A percentile compares a stretch with the other conserved stretches of the same genome.
These are phyloP conservation scores for Suhomyces choctaworum DNA, from an alignment of 1,139 yeast genomes.

Conservation along the genomic window DNA sequence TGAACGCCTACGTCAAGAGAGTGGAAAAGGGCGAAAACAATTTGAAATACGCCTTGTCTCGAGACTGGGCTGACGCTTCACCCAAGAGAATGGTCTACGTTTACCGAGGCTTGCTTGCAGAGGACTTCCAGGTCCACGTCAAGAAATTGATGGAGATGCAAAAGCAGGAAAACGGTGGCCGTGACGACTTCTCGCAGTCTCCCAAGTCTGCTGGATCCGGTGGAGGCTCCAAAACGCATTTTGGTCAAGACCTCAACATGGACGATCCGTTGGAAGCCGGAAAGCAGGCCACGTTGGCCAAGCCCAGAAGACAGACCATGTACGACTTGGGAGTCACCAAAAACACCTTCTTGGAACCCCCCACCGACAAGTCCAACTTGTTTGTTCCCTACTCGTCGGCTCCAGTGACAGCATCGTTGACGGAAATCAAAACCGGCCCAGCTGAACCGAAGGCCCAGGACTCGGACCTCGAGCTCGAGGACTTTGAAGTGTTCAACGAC, in stretches of 20 bases:
- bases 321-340: conserved; percentile 47
- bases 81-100: conserved; percentile 88
- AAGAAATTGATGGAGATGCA: conserved; percentile 51
- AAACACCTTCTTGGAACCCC: conserved; percentile 50
- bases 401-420: conserved; percentile 71
- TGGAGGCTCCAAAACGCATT: conserved; percentile 1
- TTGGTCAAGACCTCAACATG: conserved; percentile 3
- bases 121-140: conserved; percentile 71
- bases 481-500: conserved; percentile 47
- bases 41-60: conserved; percentile 67
- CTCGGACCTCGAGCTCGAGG: conserved; percentile 41
- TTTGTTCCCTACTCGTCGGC: conserved; percentile 73
- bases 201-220: conserved; percentile 11
- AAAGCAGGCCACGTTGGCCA: conserved; percentile 24
- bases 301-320: conserved; percentile 51
- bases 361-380: conserved; percentile 53
- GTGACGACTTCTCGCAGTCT: conserved; percentile 11
- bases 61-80: conserved; percentile 88
- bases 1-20: conserved; percentile 80
- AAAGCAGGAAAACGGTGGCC: conserved; percentile 20
- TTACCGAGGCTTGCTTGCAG: conserved; percentile 71
- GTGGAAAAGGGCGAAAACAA: conserved; percentile 78
- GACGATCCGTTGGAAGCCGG: conserved; percentile 31
- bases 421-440: conserved; percentile 16
- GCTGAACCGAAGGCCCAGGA: conserved; percentile 17